A percentile compares a stretch with the other conserved stretches of the same genome.
phyloP scores from a whole-genome alignment of 1,139 yeast species.

The Nakaseomyces kungkrabaensis region DNA sequence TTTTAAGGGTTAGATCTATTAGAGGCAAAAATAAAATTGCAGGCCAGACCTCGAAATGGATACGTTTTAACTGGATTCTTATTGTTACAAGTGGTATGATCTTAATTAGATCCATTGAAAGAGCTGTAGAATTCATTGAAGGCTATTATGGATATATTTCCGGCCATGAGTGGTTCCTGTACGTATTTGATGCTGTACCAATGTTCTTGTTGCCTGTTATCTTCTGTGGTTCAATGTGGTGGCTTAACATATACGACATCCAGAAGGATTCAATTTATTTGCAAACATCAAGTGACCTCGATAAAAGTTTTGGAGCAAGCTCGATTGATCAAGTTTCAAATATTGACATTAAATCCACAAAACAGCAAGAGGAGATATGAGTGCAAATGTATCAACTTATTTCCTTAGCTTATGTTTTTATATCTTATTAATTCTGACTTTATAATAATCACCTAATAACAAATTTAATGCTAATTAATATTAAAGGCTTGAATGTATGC shows the following conservation, averaged over 20 bases:
- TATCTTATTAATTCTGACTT: no score
- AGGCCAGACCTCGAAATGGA: conserved; percentile 14
- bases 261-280: conserved; percentile 14
- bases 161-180: conserved; percentile 33
- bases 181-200: conserved; percentile 31
- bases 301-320: no score
- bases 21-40: conserved; percentile 3
- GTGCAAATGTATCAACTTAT: no score
- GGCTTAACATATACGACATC: conserved; percentile 10
- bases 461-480: neutral
- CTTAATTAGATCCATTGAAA: conserved; percentile 34
- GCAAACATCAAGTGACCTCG: conserved; percentile 3
- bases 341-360: no score
- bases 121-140: conserved; percentile 35
- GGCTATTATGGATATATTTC: conserved; percentile 33
- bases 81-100: conserved; percentile 30
- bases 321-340: no score
- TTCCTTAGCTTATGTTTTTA: no score
- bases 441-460: no score
- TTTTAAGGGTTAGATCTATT: conserved; percentile 8
- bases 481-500: neutral
- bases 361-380: no score
- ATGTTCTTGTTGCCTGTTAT: conserved; percentile 16
- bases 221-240: conserved; percentile 4
- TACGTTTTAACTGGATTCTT: conserved; percentile 18